Evolutionary conservation across 768 basidiomycete genomes (phyloP), one percentile per base, ranked within the genome.

Genomic region (Chalciporus pseudorubinellus): DNA sequence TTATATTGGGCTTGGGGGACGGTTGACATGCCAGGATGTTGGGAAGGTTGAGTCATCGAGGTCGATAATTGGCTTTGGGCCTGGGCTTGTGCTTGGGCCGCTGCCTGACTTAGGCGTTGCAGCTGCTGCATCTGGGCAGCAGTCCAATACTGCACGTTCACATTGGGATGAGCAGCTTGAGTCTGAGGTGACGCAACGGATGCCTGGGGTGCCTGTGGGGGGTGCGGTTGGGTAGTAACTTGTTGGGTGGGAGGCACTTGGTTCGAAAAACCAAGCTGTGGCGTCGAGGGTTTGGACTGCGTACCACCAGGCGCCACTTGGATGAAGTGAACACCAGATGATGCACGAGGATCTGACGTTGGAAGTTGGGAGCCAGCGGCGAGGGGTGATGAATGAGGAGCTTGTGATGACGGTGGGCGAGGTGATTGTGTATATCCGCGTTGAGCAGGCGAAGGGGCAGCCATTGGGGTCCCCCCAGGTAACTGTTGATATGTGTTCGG

Each of bases 341-440:
- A 58, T 49, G 57, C 48, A 24, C 67, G 69, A 46, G 52, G 61
- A 42, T 59, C 61, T 39, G 59, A 38, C 14, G 52, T 43, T 10
- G 69, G 65, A 40, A 67, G 60, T 24, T 69, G 68, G 9, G 61
- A 65, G 45, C 69, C 67, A 1, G 59, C 20, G 5, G 55, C 59
- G 3, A 60, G 67, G 44, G 68, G 68, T 13, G 68, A 69, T 22
- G 67, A 70, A 50, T 58, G 67, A 18, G 52, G 57, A 14, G 67
- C 43, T 55, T 69, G 67, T 6, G 68, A 68, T 34, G 67, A 69
- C 14, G 65, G 61, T 24, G 67, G 67, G 21, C 68, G 69, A 33
- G 68, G 68, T 21, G 68, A 70, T 44, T 69, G 68, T 38, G 68
- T 69, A 56, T 70, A 69, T 16, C 65, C 64, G 33, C 69, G 65